Percentiles rank a stretch among this genome's conserved stretches.
These are phyloP conservation scores for Aspergillus caelatus DNA, from an alignment of 2,329 filamentous ascomycete species.

Conservation along the genomic window DNA sequence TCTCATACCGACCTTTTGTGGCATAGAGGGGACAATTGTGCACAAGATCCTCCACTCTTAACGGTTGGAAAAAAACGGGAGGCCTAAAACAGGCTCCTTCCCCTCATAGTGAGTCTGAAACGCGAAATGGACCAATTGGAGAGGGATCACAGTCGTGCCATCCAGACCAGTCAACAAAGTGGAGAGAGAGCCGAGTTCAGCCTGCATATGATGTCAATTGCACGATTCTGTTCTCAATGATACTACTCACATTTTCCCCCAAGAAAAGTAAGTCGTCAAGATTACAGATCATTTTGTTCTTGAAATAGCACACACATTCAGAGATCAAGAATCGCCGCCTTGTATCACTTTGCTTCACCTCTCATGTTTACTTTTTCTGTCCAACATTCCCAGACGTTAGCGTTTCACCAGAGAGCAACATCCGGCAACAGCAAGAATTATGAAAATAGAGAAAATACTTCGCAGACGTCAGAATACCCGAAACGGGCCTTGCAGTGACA, in stretches of 20 bases:
- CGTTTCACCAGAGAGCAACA: background rate
- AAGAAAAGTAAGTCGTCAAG: background rate
- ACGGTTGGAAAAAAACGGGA: background rate
- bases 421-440: background rate
- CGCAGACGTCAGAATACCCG: background rate
- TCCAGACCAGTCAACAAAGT: background rate
- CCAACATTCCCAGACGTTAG: background rate
- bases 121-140: background rate
- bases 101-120: background rate
- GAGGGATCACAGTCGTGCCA: background rate
- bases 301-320: background rate
- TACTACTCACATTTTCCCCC: background rate
- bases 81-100: background rate
- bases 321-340: background rate
- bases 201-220: background rate
- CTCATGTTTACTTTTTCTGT: background rate
- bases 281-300: background rate
- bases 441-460: background rate
- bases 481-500: background rate
- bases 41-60: background rate
- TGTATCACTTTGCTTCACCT: background rate
- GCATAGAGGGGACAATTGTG: background rate
- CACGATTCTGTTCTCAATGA: background rate
- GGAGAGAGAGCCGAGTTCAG: background rate
- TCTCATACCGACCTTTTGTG: background rate